A percentile compares a stretch with the other conserved stretches of the same genome.
These are phyloP conservation scores for Hippophae tibetana DNA, from an alignment of 306 rosid species.

Conservation along the genomic window DNA sequence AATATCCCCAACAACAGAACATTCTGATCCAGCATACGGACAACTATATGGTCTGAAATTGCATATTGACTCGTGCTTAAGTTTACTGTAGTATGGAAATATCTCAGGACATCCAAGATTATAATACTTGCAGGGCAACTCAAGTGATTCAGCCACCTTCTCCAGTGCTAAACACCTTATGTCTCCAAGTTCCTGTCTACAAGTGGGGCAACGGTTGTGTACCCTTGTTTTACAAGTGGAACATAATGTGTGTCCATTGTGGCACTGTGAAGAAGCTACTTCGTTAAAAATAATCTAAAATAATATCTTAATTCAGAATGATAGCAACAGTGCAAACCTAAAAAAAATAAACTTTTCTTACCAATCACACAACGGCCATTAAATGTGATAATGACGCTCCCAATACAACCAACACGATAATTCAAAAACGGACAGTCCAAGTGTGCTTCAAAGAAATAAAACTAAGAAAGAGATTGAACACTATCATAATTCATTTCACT, in stretches of 20 bases:
- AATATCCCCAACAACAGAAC: slow-evolving; percentile 82
- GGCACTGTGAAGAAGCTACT: slow-evolving; percentile 59
- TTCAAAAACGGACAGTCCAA: no score
- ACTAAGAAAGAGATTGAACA: no score
- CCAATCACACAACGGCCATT: no score
- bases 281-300: slow-evolving; percentile 1
- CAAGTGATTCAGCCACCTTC: slow-evolving; percentile 99
- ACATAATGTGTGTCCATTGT: slow-evolving; percentile 95
- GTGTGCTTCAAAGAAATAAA: no score
- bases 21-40: slow-evolving; percentile 98
- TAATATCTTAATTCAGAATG: neutral
- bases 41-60: slow-evolving; percentile 91
- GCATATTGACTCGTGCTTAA: slow-evolving; percentile 86
- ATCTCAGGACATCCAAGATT: slow-evolving; percentile 93
- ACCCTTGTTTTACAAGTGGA: slow-evolving; percentile 97
- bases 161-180: slow-evolving; percentile 95
- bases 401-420: no score
- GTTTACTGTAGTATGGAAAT: slow-evolving; percentile 95
- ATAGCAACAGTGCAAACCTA: neutral
- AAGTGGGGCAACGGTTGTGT: slow-evolving; percentile 96
- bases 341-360: neutral
- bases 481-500: no score
- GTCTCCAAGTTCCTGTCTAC: slow-evolving; percentile 99
- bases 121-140: slow-evolving; percentile 86
- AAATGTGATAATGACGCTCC: no score